Conservation (phyloP, 805 yeast genomes). For the Teunomyces lycoperdinae region DNA sequence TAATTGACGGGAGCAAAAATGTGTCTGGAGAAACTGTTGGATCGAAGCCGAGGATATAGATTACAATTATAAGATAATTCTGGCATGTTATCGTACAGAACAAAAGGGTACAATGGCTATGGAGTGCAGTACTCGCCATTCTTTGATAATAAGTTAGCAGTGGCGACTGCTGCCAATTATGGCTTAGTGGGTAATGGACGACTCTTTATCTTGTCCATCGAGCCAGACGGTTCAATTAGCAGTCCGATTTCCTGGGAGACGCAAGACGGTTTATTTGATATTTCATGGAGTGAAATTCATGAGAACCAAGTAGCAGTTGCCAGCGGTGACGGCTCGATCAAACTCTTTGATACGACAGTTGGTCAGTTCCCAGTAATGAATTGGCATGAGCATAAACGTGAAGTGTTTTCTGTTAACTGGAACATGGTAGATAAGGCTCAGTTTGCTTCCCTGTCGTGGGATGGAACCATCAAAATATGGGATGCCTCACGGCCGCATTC, state of each 20-base stretch:
- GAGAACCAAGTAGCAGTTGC: conserved; percentile 83
- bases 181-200: conserved; percentile 95
- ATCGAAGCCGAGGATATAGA: too few species aligned
- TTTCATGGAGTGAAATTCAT: conserved; percentile 87
- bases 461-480: conserved; percentile 83
- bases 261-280: conserved; percentile 87
- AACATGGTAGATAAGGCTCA: conserved; percentile 62
- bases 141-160: conserved; percentile 84
- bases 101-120: conserved; percentile 83
- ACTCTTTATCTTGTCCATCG: conserved; percentile 65
- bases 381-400: conserved; percentile 74
- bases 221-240: conserved; percentile 58
- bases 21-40: too few species aligned
- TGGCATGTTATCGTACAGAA: conserved; percentile 67
- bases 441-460: conserved; percentile 88
- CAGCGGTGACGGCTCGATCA: conserved; percentile 87
- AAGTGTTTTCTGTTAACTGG: conserved; percentile 75
- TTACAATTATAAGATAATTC: neutral
- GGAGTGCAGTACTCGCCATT: conserved; percentile 88
- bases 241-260: conserved; percentile 70
- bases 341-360: conserved; percentile 72
- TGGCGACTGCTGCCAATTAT: conserved; percentile 87
- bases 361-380: conserved; percentile 69
- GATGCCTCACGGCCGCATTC: conserved; percentile 57
- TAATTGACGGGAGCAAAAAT: neutral